A percentile compares a stretch with the other conserved stretches of the same genome.
Evolutionary conservation across 1,139 yeast species (phyloP).

Genomic region (Ogataea hybrid): DNA sequence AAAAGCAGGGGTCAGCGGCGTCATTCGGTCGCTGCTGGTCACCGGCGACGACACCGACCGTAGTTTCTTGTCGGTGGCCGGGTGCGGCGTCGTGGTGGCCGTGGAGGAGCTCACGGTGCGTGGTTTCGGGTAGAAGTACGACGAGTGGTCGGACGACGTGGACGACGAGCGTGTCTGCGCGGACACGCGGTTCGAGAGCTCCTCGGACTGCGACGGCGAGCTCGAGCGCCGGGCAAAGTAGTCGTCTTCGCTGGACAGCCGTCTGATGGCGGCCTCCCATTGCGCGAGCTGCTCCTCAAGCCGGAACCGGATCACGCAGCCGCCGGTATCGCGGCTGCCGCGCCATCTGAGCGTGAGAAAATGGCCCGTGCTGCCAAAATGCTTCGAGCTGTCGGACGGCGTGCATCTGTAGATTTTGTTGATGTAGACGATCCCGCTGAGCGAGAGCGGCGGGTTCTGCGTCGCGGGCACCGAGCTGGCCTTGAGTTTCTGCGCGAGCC

Average conservation of each 20-base stretch:
- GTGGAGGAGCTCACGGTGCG: slow-evolving; percentile 28
- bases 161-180: slow-evolving; percentile 26
- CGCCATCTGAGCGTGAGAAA: slow-evolving; percentile 73
- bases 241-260: slow-evolving; percentile 21
- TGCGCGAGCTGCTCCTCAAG: slow-evolving; percentile 69
- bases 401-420: slow-evolving; percentile 26
- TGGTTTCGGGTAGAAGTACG: slow-evolving; percentile 23
- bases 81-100: slow-evolving; percentile 21
- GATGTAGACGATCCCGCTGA: slow-evolving; percentile 32
- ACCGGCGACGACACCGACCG: slow-evolving; percentile 33
- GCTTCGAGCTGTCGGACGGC: slow-evolving; percentile 28
- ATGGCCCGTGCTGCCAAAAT: slow-evolving; percentile 43
- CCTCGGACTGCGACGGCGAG: slow-evolving; percentile 14
- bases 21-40: slow-evolving; percentile 11
- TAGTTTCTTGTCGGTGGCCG: slow-evolving; percentile 27
- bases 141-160: slow-evolving; percentile 20
- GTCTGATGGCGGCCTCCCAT: slow-evolving; percentile 50
- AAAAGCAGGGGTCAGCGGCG: slow-evolving; percentile 3
- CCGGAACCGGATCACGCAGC: slow-evolving; percentile 65
- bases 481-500: slow-evolving; percentile 39
- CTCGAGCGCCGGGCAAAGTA: slow-evolving; percentile 7
- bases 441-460: slow-evolving; percentile 19
- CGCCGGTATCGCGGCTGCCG: slow-evolving; percentile 73
- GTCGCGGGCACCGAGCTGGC: slow-evolving; percentile 35
- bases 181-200: slow-evolving; percentile 10